Evolutionary conservation across 2,329 filamentous ascomycete species (phyloP).

Genomic region (Fusarium chaquense): DNA sequence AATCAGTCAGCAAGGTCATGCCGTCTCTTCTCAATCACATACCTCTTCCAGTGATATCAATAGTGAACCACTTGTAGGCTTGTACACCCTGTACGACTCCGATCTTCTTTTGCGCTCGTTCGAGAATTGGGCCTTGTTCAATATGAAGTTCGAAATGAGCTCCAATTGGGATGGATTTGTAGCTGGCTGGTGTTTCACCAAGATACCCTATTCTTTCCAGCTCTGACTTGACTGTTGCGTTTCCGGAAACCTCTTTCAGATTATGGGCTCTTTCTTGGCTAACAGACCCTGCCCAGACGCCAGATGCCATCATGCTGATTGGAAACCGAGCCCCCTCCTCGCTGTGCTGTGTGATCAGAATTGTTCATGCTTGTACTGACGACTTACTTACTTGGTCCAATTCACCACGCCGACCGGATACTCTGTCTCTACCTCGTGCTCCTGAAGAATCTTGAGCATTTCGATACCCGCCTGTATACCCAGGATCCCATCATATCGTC

Average conservation of each 20-base stretch:
- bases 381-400: conserved; percentile 73
- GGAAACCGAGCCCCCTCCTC: conserved; percentile 87
- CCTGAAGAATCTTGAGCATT: conserved; percentile 75
- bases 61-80: conserved; percentile 47
- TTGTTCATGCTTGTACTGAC: rapidly evolving
- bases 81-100: conserved; percentile 42
- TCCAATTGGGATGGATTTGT: conserved; percentile 65
- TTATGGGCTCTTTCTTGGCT: conserved; percentile 70
- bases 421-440: conserved; percentile 75
- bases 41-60: conserved; percentile 45
- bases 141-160: conserved; percentile 88
- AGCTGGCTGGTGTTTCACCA: conserved; percentile 58
- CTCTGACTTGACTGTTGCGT: conserved; percentile 55
- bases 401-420: conserved; percentile 81
- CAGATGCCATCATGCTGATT: conserved; percentile 78
- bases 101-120: conserved; percentile 32
- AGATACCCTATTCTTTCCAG: conserved; percentile 79
- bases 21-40: not conserved
- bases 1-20: conserved; percentile 46
- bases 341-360: conserved; percentile 53
- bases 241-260: conserved; percentile 67
- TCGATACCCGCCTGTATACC: conserved; percentile 81
- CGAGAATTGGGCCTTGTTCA: conserved; percentile 67
- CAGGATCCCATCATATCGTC: conserved; percentile 81
- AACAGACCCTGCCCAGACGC: conserved; percentile 80